Base-by-base conservation (phyloP, 2,329 filamentous ascomycete genomes). In the Macrophomina tecta region DNA sequence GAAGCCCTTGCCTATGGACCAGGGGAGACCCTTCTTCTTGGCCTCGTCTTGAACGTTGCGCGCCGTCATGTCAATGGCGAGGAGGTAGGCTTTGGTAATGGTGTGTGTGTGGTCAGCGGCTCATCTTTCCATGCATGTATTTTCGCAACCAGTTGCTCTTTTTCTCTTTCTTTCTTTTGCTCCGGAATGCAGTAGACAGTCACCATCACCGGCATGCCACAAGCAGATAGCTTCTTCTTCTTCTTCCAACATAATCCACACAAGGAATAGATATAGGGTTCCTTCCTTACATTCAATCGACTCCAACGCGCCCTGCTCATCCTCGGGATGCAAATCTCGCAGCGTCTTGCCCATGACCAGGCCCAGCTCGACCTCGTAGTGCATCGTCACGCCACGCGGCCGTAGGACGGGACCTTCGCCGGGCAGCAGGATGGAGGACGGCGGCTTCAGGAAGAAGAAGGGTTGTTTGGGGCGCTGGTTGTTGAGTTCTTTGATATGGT, bases 371-470 rank as follows among this genome's bases (percentile, higher is more conserved):
- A 99, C 90, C 82, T 99, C 95, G 82, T 94, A 97, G 82, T 97
- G 94, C 75, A 97, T 84, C 73, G 89, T 90, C 48, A 96, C 90
- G 70, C 94, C 94, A 73, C 85, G 87, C 51, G 95, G 95, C 52
- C 91, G 88, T 72, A 97, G 85, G 56, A 97, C 89, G 3, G 94
- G 90, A 0, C 94, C 94, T 66, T 89, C 86, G 34, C 88, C 87
- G 0, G 93, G 93, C 28, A 91, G 85, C 4, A 98, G 86, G 72
- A 99, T 92, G 3, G 93, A 92, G 48, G 91, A 92, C 0, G 94
- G 83, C 1, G 95, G 95, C 85, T 99, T 99, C 73, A 98, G 87
- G 86, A 99, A 99, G 89, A 97, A 99, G 83, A 99, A 98, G 32
- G 95, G 95, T 81, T 97, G 93, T 79, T 95, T 96, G 61, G 95